A percentile compares a stretch with the other conserved stretches of the same genome.
Evolutionary conservation across 2,329 filamentous ascomycete species (phyloP).

Genomic region (Ambrosiella cleistominuta): DNA sequence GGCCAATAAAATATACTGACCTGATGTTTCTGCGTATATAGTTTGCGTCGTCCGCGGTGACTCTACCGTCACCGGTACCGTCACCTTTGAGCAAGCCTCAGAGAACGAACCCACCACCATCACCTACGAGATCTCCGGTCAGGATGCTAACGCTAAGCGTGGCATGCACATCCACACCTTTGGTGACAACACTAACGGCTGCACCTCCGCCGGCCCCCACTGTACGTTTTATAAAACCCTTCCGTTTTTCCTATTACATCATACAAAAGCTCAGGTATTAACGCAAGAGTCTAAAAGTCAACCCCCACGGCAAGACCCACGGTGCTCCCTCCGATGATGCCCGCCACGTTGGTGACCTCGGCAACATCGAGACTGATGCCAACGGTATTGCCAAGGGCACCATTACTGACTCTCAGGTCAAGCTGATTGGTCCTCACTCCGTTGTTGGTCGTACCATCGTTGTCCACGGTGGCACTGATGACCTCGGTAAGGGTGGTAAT

Average conservation of each 20-base stretch:
- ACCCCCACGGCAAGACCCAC: slow-evolving; percentile 84
- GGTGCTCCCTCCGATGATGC: slow-evolving; percentile 66
- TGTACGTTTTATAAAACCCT: slow-evolving; percentile 43
- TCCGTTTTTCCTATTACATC: neutral
- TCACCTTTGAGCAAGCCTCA: slow-evolving; percentile 82
- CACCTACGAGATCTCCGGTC: slow-evolving; percentile 79
- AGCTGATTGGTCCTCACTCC: slow-evolving; percentile 91
- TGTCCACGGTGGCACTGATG: slow-evolving; percentile 86
- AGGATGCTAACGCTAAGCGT: slow-evolving; percentile 90
- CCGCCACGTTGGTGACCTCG: slow-evolving; percentile 92
- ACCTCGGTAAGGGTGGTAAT: slow-evolving; percentile 80
- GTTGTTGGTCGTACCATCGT: slow-evolving; percentile 92
- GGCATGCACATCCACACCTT: slow-evolving; percentile 98
- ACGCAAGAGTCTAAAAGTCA: slow-evolving; percentile 45
- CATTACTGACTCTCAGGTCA: slow-evolving; percentile 64
- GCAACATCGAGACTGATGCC: slow-evolving; percentile 89
- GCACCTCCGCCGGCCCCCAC: slow-evolving; percentile 94
- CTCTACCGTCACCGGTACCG: slow-evolving; percentile 83
- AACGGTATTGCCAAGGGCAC: slow-evolving; percentile 80
- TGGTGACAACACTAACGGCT: slow-evolving; percentile 99
- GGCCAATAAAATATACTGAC: neutral
- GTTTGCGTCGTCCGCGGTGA: slow-evolving; percentile 96
- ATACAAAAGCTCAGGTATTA: neutral
- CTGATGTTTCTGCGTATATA: slow-evolving; percentile 23
- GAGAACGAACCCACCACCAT: slow-evolving; percentile 72